Conservation (phyloP, 768 basidiomycete genomes). For the Hericium rajendrae region DNA sequence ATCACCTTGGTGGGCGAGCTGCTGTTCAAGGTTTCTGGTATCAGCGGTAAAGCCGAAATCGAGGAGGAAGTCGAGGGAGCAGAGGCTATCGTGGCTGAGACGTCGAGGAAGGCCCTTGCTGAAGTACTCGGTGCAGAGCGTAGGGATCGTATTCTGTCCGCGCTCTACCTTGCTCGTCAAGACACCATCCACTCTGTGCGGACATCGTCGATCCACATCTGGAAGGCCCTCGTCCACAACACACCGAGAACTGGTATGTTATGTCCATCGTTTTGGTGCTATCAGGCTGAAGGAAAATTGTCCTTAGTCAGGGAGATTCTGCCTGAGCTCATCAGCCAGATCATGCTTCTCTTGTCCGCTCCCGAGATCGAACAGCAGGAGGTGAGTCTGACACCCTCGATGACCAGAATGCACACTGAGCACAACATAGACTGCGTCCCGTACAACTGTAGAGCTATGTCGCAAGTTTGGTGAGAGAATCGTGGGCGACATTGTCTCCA, state of each 20-base stretch:
- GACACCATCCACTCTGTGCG: slow-evolving; percentile 86
- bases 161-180: slow-evolving; percentile 87
- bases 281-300: neutral
- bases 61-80: slow-evolving; percentile 70
- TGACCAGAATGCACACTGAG: neutral
- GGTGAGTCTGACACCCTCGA: slow-evolving; percentile 29
- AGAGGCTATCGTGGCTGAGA: slow-evolving; percentile 61
- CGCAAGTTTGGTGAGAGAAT: slow-evolving; percentile 94
- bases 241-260: slow-evolving; percentile 76
- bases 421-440: slow-evolving; percentile 61
- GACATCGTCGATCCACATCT: slow-evolving; percentile 88
- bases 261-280: neutral
- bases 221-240: slow-evolving; percentile 96
- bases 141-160: slow-evolving; percentile 83
- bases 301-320: slow-evolving; percentile 77
- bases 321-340: slow-evolving; percentile 70
- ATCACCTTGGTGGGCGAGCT: slow-evolving; percentile 93
- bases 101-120: slow-evolving; percentile 74
- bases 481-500: slow-evolving; percentile 71
- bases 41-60: slow-evolving; percentile 79
- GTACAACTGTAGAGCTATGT: slow-evolving; percentile 82
- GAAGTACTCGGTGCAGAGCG: slow-evolving; percentile 85
- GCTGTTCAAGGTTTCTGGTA: slow-evolving; percentile 93
- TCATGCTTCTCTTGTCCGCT: slow-evolving; percentile 69
- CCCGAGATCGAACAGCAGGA: slow-evolving; percentile 84